Conservation (phyloP, 106 monocot species). For the Gastrodia elata region DNA sequence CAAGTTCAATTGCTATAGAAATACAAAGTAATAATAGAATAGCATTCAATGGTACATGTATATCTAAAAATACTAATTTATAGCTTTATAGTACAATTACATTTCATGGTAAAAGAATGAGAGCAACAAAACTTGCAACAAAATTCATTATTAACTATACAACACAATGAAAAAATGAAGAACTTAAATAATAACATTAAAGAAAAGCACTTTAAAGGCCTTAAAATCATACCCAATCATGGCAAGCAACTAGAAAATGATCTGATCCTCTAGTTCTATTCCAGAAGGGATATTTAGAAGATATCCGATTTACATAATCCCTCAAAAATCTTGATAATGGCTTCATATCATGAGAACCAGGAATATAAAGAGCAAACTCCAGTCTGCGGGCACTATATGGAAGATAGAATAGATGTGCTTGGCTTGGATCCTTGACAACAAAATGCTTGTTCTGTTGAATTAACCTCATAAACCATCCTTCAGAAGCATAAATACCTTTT, state of each 20-base stretch:
- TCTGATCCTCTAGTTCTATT: constrained; percentile 68
- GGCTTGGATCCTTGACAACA: constrained; percentile 38
- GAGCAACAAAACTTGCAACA: background rate
- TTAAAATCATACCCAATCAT: constrained; percentile 78
- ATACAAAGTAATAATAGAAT: background rate
- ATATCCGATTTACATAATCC: constrained; percentile 60
- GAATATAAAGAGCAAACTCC: constrained; percentile 48
- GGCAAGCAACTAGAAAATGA: constrained; percentile 92
- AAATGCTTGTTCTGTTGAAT: constrained; percentile 55
- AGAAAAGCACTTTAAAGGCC: background rate
- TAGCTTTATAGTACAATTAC: no score
- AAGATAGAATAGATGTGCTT: constrained; percentile 79
- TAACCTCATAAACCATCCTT: constrained; percentile 97
- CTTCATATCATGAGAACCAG: constrained; percentile 53
- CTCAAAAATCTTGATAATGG: constrained; percentile 52
- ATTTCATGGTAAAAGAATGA: constrained; percentile 1
- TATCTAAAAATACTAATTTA: background rate
- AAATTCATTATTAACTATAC: background rate
- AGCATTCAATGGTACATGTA: background rate
- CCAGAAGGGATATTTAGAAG: constrained; percentile 82
- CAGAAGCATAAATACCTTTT: constrained; percentile 80
- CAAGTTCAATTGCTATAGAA: background rate
- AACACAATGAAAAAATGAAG: background rate
- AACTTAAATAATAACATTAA: background rate
- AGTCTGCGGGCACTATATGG: constrained; percentile 79